These are phyloP conservation scores for Solanum pinnatisectum DNA, from an alignment of 257 asterid species.

Conservation along the genomic window DNA sequence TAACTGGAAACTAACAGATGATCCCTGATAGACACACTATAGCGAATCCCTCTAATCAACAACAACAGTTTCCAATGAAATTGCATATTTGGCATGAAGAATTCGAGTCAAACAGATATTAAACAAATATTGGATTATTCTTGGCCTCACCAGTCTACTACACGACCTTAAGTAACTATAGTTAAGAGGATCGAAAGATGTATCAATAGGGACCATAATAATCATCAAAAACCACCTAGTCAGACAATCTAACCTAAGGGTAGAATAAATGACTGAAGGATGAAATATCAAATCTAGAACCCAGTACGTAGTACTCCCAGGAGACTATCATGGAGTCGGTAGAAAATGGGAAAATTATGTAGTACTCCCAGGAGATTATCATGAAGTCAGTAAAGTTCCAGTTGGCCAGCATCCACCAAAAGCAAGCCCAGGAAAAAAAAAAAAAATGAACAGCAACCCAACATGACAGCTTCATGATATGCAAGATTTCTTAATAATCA, in stretches of 20 bases:
- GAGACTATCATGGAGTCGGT: neutral
- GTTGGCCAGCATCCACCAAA: neutral
- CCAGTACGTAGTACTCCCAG: neutral
- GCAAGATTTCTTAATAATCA: neutral
- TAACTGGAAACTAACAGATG: neutral
- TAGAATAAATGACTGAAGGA: neutral
- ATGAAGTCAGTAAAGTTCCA: neutral
- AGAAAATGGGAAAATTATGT: neutral
- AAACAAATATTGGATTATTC: neutral
- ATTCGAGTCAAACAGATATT: neutral
- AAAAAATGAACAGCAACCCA: neutral
- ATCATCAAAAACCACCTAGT: neutral
- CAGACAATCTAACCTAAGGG: neutral
- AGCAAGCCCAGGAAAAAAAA: neutral
- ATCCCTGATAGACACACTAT: neutral
- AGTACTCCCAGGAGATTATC: neutral
- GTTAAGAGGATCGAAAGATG: neutral
- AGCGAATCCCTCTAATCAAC: neutral
- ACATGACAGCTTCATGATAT: neutral
- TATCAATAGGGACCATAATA: neutral
- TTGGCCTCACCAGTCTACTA: neutral
- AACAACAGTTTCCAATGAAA: neutral
- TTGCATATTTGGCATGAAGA: neutral
- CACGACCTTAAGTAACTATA: neutral
- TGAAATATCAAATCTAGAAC: neutral